phyloP scores from a whole-genome alignment of 352 stramenopile genomes.

The Achlya hypogyna region DNA sequence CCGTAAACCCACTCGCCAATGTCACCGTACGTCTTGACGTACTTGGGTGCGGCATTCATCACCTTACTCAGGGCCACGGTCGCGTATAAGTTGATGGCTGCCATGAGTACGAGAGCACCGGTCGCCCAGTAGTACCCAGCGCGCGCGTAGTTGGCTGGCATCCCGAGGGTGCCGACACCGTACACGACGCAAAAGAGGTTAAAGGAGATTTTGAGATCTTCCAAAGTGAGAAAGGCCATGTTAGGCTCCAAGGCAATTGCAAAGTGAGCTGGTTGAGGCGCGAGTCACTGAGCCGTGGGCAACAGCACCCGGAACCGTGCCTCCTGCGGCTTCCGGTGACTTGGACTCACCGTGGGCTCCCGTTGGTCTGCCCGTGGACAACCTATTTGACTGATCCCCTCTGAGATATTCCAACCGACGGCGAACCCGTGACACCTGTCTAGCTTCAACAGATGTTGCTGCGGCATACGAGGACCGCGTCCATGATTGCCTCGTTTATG shows the following conservation, averaged over 20 bases:
- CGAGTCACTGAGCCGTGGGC: neutral
- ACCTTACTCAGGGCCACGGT: slow-evolving; percentile 18
- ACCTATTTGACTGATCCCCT: slow-evolving; percentile 9
- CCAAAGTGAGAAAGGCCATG: slow-evolving; percentile 20
- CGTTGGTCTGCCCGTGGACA: neutral
- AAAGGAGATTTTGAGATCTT: slow-evolving; percentile 24
- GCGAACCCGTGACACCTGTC: too few species aligned
- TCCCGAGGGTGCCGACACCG: slow-evolving; percentile 23
- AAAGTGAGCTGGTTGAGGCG: neutral
- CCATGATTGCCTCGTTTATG: too few species aligned
- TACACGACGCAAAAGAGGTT: slow-evolving; percentile 24
- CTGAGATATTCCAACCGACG: slow-evolving; percentile 7
- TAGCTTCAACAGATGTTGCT: too few species aligned
- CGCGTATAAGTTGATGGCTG: slow-evolving; percentile 23
- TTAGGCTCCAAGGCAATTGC: neutral
- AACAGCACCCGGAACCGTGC: neutral
- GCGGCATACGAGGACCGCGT: too few species aligned
- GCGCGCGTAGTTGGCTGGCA: slow-evolving; percentile 24
- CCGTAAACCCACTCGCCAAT: slow-evolving; percentile 22
- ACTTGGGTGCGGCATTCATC: slow-evolving; percentile 20
- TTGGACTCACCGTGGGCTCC: neutral
- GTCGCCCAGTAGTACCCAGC: slow-evolving; percentile 20
- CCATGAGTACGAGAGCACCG: slow-evolving; percentile 21
- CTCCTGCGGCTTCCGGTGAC: neutral
- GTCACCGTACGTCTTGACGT: slow-evolving; percentile 23